These are phyloP conservation scores for Suillus subluteus DNA, from an alignment of 768 basidiomycete genomes.

Conservation along the genomic window DNA sequence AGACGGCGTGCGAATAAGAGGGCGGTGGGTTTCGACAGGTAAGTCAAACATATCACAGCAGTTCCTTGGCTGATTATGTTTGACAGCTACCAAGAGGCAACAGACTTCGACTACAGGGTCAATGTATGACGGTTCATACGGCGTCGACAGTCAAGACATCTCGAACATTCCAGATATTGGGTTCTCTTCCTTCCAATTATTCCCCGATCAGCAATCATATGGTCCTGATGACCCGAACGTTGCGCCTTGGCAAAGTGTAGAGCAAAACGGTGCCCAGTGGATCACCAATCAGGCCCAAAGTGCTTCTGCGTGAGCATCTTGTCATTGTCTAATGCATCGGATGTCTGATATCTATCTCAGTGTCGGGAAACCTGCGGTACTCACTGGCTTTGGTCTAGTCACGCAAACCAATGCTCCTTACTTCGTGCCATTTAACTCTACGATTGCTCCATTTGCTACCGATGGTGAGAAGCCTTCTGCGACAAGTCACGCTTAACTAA, in stretches of 20 bases:
- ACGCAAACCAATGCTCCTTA: constrained; percentile 52
- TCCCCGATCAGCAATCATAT: constrained; percentile 70
- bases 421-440: constrained; percentile 67
- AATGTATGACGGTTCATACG: constrained; percentile 62
- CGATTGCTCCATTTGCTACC: constrained; percentile 44
- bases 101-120: constrained; percentile 47
- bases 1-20: constrained; percentile 55
- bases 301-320: constrained; percentile 44
- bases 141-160: constrained; percentile 72
- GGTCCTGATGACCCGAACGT: constrained; percentile 50
- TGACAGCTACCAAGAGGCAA: constrained; percentile 51
- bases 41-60: constrained; percentile 18
- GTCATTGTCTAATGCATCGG: neutral
- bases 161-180: constrained; percentile 57
- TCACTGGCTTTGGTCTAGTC: constrained; percentile 66
- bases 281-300: constrained; percentile 52
- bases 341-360: constrained; percentile 34
- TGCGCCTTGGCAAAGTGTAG: constrained; percentile 53
- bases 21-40: constrained; percentile 63
- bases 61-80: constrained; percentile 13
- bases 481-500: neutral
- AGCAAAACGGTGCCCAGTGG: constrained; percentile 58
- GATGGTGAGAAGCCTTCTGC: constrained; percentile 24
- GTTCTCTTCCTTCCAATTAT: constrained; percentile 63
- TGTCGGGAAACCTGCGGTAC: constrained; percentile 54